phyloP scores from a whole-genome alignment of 148 eudicot genomes.

The Nepenthes mirabilis region DNA sequence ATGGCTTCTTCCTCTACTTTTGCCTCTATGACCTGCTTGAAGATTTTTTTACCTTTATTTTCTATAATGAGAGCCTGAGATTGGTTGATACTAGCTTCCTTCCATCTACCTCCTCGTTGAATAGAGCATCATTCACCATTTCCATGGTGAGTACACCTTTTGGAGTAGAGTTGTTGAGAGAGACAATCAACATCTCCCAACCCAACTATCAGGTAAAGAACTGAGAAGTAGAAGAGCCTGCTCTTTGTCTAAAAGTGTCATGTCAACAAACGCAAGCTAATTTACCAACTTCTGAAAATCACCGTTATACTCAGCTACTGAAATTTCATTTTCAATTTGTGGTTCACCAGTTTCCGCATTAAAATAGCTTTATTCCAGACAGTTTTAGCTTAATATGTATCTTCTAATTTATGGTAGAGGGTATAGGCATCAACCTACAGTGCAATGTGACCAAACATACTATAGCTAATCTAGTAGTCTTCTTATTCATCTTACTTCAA shows the following conservation, averaged over 20 bases:
- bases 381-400: not conserved
- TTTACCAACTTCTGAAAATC: not conserved
- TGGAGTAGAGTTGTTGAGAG: not conserved
- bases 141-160: not conserved
- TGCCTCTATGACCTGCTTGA: not conserved
- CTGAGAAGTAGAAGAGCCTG: not conserved
- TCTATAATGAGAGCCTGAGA: not conserved
- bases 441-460: not conserved
- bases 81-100: not conserved
- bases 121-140: not conserved
- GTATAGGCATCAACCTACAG: not conserved
- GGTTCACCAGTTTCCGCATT: not conserved
- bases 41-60: not conserved
- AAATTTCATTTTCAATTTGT: not conserved
- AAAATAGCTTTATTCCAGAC: not conserved
- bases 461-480: not conserved
- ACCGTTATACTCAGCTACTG: not conserved
- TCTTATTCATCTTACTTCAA: not conserved
- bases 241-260: not conserved
- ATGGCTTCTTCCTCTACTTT: no score
- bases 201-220: not conserved
- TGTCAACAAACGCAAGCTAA: not conserved
- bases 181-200: not conserved
- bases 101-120: not conserved
- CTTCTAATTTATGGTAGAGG: not conserved